A percentile compares a stretch with the other conserved stretches of the same genome.
phyloP scores from a whole-genome alignment of 495 filamentous ascomycete genomes.

The Aspergillus ostianus region DNA sequence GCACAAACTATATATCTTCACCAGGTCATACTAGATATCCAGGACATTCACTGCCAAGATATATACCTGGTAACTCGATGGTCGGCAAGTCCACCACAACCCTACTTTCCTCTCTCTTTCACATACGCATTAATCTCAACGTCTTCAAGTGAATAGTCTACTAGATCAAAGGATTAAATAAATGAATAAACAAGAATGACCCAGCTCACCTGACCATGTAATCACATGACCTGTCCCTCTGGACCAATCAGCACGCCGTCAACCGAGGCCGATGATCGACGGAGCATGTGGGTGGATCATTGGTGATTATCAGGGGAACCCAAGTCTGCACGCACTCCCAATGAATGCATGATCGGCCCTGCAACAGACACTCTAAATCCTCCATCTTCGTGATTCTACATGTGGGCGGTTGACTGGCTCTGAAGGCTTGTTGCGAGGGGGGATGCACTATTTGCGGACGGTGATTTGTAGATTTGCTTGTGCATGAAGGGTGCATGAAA shows the following conservation, averaged over 20 bases:
- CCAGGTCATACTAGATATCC: too few relatives aligned
- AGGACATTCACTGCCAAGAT: too few relatives aligned
- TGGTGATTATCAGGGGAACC: constrained; percentile 2
- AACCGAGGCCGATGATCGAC: background rate
- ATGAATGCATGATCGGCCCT: background rate
- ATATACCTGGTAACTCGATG: too few relatives aligned
- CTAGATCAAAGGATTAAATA: too few relatives aligned
- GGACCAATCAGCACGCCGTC: background rate
- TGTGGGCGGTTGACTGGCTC: background rate
- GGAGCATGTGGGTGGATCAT: constrained; percentile 11
- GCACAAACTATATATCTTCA: too few relatives aligned
- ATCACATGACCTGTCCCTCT: background rate
- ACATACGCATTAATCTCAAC: too few relatives aligned
- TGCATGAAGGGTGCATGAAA: background rate
- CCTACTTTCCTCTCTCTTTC: too few relatives aligned
- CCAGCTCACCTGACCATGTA: background rate
- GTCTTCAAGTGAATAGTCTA: too few relatives aligned
- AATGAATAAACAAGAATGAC: background rate
- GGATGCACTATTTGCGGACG: background rate
- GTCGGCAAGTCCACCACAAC: too few relatives aligned
- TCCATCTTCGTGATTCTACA: background rate
- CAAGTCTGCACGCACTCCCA: background rate
- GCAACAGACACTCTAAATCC: background rate
- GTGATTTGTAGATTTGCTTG: background rate
- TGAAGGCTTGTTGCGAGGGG: background rate